Base-by-base conservation (phyloP, 768 basidiomycete species). In the Psilocybe subaeruginosa region DNA sequence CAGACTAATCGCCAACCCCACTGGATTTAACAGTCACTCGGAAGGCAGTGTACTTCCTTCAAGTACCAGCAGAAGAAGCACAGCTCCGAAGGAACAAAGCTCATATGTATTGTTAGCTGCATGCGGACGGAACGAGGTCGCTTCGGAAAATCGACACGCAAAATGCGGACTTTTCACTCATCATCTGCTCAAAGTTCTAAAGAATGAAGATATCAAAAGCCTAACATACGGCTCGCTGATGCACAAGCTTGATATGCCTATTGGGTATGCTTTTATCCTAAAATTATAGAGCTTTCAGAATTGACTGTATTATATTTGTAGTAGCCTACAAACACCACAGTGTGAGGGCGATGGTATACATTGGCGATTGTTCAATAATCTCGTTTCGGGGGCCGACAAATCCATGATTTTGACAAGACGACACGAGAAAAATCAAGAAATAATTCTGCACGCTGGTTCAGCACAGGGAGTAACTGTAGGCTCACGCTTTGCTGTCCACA, bases 101-200 rank as follows among this genome's bases (percentile, higher is more conserved):
- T 80, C 79, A 0, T 78, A 80, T 62, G 72, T 82, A n/a, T 71
- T 82, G 2, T 67, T 81, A 14, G 80, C 81, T 3, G 80, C 81
- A 0, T 81, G 81, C 57, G 70, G 76, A 1, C 65, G 72, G 3
- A 67, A 73, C 1, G 73, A 80, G 43, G 41, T 63, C 0, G 79
- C 80, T 3, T 64, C 64, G 16, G 78, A 79, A 59, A 47, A 69
- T 45, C 68, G 67, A 8, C 60, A 59, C 27, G 54, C 62, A 3
- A 65, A 62, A 2, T 59, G 69, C 11, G 76, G 77, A 6, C 19
- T 76, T 4, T 79, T 79, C 55, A 78, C 78, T 1, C 45, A 58
- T 19, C 62, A 60, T 1, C 66, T 78, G 14, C 29, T 77, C 23
- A 65, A 67, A 30, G 60, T 70, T 4, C 59, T 78, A n/a, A 56